A percentile compares a stretch with the other conserved stretches of the same genome.
These are phyloP conservation scores for Podila epigama DNA, from an alignment of 192 early-diverging fungal genomes.

Conservation along the genomic window DNA sequence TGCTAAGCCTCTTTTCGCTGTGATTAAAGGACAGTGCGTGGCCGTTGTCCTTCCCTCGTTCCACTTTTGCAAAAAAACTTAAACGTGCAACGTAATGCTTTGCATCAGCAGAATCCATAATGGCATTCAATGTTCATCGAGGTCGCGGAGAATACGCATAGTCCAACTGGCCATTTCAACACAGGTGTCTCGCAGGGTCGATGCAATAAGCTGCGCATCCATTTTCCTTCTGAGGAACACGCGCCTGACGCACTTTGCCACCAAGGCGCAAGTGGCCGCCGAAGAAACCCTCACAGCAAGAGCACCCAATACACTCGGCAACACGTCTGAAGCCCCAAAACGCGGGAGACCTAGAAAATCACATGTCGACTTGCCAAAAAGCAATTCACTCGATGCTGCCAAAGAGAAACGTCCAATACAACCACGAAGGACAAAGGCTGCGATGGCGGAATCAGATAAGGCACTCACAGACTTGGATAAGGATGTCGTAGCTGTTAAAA, in stretches of 20 bases:
- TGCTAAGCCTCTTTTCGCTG: too few relatives aligned
- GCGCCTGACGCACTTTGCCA: background rate
- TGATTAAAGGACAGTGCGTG: too few relatives aligned
- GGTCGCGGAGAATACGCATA: background rate
- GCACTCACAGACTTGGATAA: background rate
- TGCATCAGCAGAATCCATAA: constrained; percentile 5
- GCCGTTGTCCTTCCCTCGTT: too few relatives aligned
- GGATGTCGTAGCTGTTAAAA: constrained; percentile 1
- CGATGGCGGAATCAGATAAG: background rate
- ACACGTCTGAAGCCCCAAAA: background rate
- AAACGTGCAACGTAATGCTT: too few relatives aligned
- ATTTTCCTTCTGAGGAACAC: background rate
- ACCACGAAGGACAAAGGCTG: background rate
- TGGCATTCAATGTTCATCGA: background rate
- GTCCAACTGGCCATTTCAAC: background rate
- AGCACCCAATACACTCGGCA: background rate
- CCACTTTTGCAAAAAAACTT: too few relatives aligned
- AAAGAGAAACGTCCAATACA: constrained; percentile 3
- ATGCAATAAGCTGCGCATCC: background rate
- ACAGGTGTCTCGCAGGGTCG: background rate
- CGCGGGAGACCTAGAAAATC: background rate
- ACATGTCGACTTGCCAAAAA: background rate
- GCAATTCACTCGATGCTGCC: background rate
- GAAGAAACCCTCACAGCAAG: background rate
- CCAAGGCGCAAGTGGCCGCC: background rate